phyloP scores from a whole-genome alignment of 768 basidiomycete species.

The Infundibulicybe gibba region DNA sequence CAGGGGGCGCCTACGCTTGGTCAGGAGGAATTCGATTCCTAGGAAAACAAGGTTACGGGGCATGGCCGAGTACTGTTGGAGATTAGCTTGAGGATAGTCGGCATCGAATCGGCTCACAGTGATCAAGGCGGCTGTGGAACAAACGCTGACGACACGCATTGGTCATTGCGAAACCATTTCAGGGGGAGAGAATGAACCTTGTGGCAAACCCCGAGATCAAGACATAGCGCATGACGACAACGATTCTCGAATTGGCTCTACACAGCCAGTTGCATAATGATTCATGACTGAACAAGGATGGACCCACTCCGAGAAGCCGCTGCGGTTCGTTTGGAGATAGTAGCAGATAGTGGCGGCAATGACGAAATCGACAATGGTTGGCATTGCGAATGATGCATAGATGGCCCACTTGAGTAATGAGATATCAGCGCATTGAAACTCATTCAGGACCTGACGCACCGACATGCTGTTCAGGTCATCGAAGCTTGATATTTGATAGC shows the following conservation, averaged over 20 bases:
- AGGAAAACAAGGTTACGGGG: slow-evolving; percentile 4
- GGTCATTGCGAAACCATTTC: not conserved
- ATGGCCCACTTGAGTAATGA: slow-evolving; percentile 17
- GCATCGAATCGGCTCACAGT: slow-evolving; percentile 5
- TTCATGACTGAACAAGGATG: not conserved
- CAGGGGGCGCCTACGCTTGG: slow-evolving; percentile 1
- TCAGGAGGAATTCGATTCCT: slow-evolving; percentile 6
- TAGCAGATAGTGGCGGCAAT: slow-evolving; percentile 20
- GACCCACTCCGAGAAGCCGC: slow-evolving; percentile 12
- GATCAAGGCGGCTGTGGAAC: slow-evolving; percentile 14
- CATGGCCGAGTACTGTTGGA: slow-evolving; percentile 2
- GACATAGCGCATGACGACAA: slow-evolving; percentile 14
- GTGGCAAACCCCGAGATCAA: slow-evolving; percentile 16
- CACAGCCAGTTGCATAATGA: not conserved
- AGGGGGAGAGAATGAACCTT: slow-evolving; percentile 5
- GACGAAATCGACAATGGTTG: slow-evolving; percentile 17
- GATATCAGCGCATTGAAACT: not conserved
- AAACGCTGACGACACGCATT: slow-evolving; percentile 3
- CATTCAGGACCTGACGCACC: slow-evolving; percentile 3
- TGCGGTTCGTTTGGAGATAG: slow-evolving; percentile 17
- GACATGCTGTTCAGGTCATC: slow-evolving; percentile 8
- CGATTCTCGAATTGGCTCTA: slow-evolving; percentile 15
- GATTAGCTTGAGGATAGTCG: not conserved
- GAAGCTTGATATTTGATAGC: slow-evolving; percentile 11
- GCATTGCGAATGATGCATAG: slow-evolving; percentile 15